Base-by-base conservation (phyloP, 2,329 filamentous ascomycete genomes). In the Sphaerulina populicola region DNA sequence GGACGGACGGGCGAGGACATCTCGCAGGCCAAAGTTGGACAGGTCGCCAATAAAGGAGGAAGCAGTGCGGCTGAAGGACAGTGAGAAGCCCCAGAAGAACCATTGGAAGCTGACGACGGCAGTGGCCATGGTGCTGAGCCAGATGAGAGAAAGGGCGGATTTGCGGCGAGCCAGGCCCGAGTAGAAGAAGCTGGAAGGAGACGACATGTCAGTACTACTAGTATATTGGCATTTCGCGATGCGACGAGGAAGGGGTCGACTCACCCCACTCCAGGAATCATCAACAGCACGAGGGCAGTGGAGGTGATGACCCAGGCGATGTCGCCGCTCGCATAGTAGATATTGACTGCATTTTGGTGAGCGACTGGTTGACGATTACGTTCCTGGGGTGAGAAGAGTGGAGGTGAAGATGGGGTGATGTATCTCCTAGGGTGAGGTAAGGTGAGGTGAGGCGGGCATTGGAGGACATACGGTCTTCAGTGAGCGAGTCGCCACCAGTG, bases 71-170 rank as follows among this genome's bases (percentile, higher is more conserved):
- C 87, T 93, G 67, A 90, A 93, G 43, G 86, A 81, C 9, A 93
- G 72, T 4, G 85, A 89, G 68, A 88, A 94, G 43, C 88, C 88
- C 88, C 88, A 94, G 75, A 94, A 91, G 75, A 94, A 94, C 88
- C 89, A 95, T 66, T 94, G 88, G 71, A 94, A 94, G 44, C 82
- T 83, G 54, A 89, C 81, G 58, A 94, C 81, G 9, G 81, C 86
- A 3, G 85, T 80, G 12, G 86, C 83, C 73, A 94, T 84, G 73
- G 94, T 79, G 11, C 86, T 86, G 3, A 94, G 77, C 78, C 87
- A 90, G 68, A 94, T 85, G 55, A 95, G 77, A 14, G 88, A 87
- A 49, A 95, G 76, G 3, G 89, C 89, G 0, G 88, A 94, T 74
- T 94, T 95, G 68, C 89, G 82, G 51, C 88, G 83, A 12, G 89